phyloP scores from a whole-genome alignment of 2,329 filamentous ascomycete genomes.

The Colletotrichum graminicola region DNA sequence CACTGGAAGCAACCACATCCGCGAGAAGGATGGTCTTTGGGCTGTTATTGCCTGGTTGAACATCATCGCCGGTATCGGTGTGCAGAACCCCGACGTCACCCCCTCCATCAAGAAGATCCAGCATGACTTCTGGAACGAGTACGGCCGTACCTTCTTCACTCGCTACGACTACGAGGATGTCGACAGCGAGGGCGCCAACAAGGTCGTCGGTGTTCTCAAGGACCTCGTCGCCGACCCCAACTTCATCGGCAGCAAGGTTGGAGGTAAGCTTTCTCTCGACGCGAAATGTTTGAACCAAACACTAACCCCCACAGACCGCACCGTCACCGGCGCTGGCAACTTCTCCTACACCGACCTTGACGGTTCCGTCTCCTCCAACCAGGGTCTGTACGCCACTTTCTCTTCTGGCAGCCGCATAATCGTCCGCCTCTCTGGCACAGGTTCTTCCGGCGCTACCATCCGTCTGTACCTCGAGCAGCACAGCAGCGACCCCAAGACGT shows the following conservation, averaged over 20 bases:
- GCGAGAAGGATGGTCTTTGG: slow-evolving; percentile 99
- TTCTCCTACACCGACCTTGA: slow-evolving; percentile 99
- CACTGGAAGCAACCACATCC: slow-evolving; percentile 97
- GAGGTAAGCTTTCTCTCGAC: slow-evolving; percentile 61
- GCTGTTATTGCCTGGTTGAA: slow-evolving; percentile 98
- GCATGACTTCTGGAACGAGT: slow-evolving; percentile 95
- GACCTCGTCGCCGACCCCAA: slow-evolving; percentile 78
- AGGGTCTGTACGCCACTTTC: slow-evolving; percentile 95
- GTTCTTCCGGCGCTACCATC: slow-evolving; percentile 95
- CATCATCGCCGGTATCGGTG: slow-evolving; percentile 94
- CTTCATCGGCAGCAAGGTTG: slow-evolving; percentile 87
- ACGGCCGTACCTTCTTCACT: slow-evolving; percentile 98
- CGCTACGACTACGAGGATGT: slow-evolving; percentile 98
- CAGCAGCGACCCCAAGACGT: slow-evolving; percentile 82
- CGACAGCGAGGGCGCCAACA: slow-evolving; percentile 89
- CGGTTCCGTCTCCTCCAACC: slow-evolving; percentile 93
- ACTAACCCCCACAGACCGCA: slow-evolving; percentile 68
- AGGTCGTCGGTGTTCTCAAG: slow-evolving; percentile 85
- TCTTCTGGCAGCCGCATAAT: slow-evolving; percentile 95
- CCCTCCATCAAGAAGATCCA: slow-evolving; percentile 97
- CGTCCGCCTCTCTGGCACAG: slow-evolving; percentile 93
- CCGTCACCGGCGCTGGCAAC: slow-evolving; percentile 90
- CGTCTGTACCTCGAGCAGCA: slow-evolving; percentile 98
- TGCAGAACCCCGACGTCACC: slow-evolving; percentile 81
- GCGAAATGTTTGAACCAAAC: background rate